Base-by-base conservation (phyloP, 2,329 filamentous ascomycete species). In the Trichoderma guizhouense region DNA sequence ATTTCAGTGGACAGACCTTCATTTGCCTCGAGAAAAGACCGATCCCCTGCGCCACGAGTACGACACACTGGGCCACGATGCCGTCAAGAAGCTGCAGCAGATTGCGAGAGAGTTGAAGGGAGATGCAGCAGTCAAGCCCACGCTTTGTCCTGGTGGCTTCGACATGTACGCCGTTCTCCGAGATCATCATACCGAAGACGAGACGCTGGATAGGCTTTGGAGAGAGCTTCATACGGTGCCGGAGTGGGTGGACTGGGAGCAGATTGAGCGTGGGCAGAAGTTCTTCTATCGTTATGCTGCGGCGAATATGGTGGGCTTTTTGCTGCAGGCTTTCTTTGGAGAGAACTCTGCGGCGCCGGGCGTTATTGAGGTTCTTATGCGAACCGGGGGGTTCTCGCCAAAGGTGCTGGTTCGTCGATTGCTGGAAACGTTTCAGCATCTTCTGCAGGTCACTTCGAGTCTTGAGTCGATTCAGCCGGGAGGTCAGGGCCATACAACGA, bases 221-320 rank as follows among this genome's bases (percentile, higher is more conserved):
- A 78, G 80, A 2, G 82, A 91, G 73, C 82, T 90, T 32, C 87
- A 88, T 64, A 87, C 83, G 0, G 83, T 91, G 4, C 90, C 90
- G 0, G 82, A 85, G 0, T 92, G 90, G 89, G 90, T 92, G 0
- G 87, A 92, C 73, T 92, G 90, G 90, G 85, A 83, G 1, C 90
- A 92, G 76, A 88, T 92, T 30, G 82, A 84, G 69, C 82, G 90
- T 74, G 90, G 90, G 0, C 90, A 92, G 76, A 86, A 90, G 18
- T 79, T 82, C 72, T 81, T 92, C 88, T 92, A 91, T 76, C 86
- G 90, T 7, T 92, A 92, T 76, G 89, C 88, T 2, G 85, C 86
- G 0, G 87, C 89, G 1, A 87, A 86, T 55, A 76, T 91, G 60
- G 89, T 88, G 24, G 89, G 82, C 0, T 79, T 83, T 39, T 79